These are phyloP conservation scores for Fusarium hostae DNA, from an alignment of 2,329 filamentous ascomycete species.

Conservation along the genomic window DNA sequence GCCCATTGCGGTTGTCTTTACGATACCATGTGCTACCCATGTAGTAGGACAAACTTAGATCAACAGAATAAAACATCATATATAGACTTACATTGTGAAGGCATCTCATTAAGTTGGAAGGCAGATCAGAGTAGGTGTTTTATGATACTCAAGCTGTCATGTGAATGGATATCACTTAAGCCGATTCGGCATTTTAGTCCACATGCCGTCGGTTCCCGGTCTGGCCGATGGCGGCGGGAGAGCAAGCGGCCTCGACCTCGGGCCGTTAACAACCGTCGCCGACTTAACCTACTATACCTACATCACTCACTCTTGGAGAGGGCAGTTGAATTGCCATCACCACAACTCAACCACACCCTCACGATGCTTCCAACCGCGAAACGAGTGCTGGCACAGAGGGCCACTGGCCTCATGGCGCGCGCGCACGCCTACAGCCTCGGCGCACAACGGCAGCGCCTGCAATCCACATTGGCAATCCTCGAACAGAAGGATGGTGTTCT, in stretches of 20 bases:
- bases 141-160: constrained; percentile 6
- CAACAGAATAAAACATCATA: neutral
- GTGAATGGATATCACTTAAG: constrained; percentile 17
- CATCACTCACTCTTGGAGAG: constrained; percentile 19
- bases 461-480: constrained; percentile 90
- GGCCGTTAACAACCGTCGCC: constrained; percentile 53
- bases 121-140: neutral
- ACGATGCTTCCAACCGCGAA: constrained; percentile 49
- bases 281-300: constrained; percentile 29
- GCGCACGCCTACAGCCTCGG: constrained; percentile 41
- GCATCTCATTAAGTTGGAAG: neutral
- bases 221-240: constrained; percentile 44
- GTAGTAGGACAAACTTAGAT: neutral
- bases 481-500: constrained; percentile 94
- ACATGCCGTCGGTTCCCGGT: constrained; percentile 40
- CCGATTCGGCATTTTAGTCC: constrained; percentile 38
- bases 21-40: neutral
- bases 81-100: neutral
- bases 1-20: neutral
- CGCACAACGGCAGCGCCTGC: constrained; percentile 60
- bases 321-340: constrained; percentile 26
- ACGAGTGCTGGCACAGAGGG: constrained; percentile 45
- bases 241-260: constrained; percentile 48
- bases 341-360: constrained; percentile 24
- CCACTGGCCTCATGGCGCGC: constrained; percentile 43